Base-by-base conservation (phyloP, 352 stramenopile species). In the Thalassiosira exigua region DNA sequence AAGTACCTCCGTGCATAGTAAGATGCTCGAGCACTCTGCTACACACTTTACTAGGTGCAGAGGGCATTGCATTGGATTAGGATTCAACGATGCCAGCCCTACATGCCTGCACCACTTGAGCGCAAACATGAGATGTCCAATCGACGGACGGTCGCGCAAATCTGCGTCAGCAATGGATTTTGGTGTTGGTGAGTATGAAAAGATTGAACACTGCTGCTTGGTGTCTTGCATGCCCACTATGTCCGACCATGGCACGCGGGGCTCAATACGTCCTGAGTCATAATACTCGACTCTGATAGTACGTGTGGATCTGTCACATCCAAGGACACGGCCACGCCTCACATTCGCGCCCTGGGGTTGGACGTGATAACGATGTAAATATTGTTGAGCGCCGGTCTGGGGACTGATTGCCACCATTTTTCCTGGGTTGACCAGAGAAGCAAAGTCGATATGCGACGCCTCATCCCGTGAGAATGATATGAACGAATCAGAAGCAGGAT, bases 191-290 rank as follows among this genome's bases (percentile, higher is more conserved):
- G 58, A 11, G 26, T 84, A 79, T 51, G 54, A 26, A 30, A 85
- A 69, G 9, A 84, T 52, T 24, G 46, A 53, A 29, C 79, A 72
- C 50, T 70, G 67, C 11, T 79, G 75, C 9, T 64, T 72, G 29
- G 46, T 67, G 62, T 92, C 83, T 72, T 90, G 82, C 29, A 90
- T 79, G 4, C 81, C 83, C 41, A 76, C 73, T 26, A 92, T 76
- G 54, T 79, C 76, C 39, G 68, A 78, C 33, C 72, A 77, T 2
- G 58, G 44, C 53, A 82, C 64, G 32, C 76, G 41, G 29, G 44
- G 58, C 42, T 83, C 64, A 52, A 33, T 50, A 26, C 12, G 17
- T 51, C 42, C 51, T 30, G 62, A 66, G 46, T 77, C 72, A 60
- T 32, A 71, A 73, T 69, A 80, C 36, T 77, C 48, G 2, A 90